phyloP scores from a whole-genome alignment of 371 early-diverging fungal species.

The Apophysomyces variabilis region DNA sequence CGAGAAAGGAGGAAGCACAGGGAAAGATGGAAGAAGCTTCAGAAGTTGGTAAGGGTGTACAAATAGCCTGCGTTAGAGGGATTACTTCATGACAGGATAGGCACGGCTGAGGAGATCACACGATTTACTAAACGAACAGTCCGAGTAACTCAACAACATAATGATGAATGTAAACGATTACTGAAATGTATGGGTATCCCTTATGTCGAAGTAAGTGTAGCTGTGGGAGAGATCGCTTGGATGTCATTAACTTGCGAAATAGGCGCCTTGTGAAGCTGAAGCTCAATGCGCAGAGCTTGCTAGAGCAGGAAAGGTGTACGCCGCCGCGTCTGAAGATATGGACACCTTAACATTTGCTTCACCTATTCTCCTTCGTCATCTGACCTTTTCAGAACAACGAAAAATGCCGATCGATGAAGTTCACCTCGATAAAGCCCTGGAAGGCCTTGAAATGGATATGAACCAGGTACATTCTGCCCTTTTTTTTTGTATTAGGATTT shows the following conservation, averaged over 20 bases:
- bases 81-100: slow-evolving; percentile 23
- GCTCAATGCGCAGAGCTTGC: slow-evolving; percentile 98
- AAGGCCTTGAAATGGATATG: slow-evolving; percentile 80
- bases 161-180: slow-evolving; percentile 93
- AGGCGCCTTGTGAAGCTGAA: slow-evolving; percentile 99
- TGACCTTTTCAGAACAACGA: slow-evolving; percentile 93
- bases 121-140: slow-evolving; percentile 94
- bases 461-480: slow-evolving; percentile 38
- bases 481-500: too few species aligned
- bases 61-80: background rate
- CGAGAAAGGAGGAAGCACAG: slow-evolving; percentile 85
- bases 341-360: slow-evolving; percentile 98
- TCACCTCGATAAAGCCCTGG: slow-evolving; percentile 81
- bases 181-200: slow-evolving; percentile 98
- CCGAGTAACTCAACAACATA: slow-evolving; percentile 95
- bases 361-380: slow-evolving; percentile 92
- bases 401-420: slow-evolving; percentile 96
- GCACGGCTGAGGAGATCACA: slow-evolving; percentile 84
- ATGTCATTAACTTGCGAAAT: background rate
- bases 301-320: slow-evolving; percentile 91
- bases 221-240: background rate
- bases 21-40: slow-evolving; percentile 82
- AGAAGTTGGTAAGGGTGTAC: slow-evolving; percentile 66
- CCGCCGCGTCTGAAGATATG: slow-evolving; percentile 99
- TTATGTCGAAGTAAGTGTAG: slow-evolving; percentile 68